Evolutionary conservation across 495 filamentous ascomycete genomes (phyloP).

Genomic region (Rhizodiscina lignyota): DNA sequence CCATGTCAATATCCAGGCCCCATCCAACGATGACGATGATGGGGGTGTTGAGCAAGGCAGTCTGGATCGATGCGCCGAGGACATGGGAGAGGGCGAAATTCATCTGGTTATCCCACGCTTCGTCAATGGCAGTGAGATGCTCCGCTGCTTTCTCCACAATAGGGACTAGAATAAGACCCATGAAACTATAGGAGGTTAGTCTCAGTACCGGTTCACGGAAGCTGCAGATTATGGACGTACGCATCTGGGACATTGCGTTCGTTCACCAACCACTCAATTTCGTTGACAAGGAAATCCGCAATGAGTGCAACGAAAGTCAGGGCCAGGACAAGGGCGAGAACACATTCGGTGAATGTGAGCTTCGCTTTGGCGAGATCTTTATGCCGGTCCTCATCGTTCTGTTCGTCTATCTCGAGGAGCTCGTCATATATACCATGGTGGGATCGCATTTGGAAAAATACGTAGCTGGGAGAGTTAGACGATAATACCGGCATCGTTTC

Average conservation of each 20-base stretch:
- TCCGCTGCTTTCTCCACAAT: slow-evolving; percentile 86
- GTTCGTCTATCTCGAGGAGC: slow-evolving; percentile 54
- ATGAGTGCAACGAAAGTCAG: slow-evolving; percentile 64
- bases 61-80: slow-evolving; percentile 77
- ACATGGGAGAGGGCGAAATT: slow-evolving; percentile 88
- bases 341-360: slow-evolving; percentile 61
- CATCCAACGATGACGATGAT: slow-evolving; percentile 74
- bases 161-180: slow-evolving; percentile 42
- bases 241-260: slow-evolving; percentile 51
- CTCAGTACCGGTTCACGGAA: slow-evolving; percentile 43
- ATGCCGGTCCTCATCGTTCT: slow-evolving; percentile 49
- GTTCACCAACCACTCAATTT: slow-evolving; percentile 59
- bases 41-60: slow-evolving; percentile 75
- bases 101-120: slow-evolving; percentile 75
- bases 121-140: slow-evolving; percentile 78
- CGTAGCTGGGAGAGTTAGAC: slow-evolving; percentile 31
- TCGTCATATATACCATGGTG: slow-evolving; percentile 68
- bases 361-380: slow-evolving; percentile 47
- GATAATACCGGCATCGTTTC: not conserved
- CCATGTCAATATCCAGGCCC: slow-evolving; percentile 55
- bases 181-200: slow-evolving; percentile 7
- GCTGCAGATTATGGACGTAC: too few relatives aligned
- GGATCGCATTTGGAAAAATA: slow-evolving; percentile 68
- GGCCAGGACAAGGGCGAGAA: slow-evolving; percentile 48
- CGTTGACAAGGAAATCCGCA: slow-evolving; percentile 62